phyloP scores from a whole-genome alignment of 2,329 filamentous ascomycete genomes.

The Fusarium drepaniforme region DNA sequence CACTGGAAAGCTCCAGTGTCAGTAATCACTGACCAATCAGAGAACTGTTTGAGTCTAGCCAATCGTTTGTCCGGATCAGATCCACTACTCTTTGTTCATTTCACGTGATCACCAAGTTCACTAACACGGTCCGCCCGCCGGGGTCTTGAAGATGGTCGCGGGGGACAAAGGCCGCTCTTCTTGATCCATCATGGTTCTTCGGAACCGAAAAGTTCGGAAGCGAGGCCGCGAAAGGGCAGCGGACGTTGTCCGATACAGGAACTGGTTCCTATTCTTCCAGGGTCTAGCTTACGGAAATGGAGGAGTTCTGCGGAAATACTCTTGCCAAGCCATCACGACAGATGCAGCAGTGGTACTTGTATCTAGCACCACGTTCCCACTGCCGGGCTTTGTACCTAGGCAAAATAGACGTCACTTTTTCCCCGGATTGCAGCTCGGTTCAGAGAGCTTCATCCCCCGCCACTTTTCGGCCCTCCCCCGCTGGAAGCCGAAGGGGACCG shows the following conservation, averaged over 20 bases:
- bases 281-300: neutral
- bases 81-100: neutral
- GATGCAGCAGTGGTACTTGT: neutral
- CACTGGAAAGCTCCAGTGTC: slow-evolving; percentile 24
- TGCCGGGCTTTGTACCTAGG: slow-evolving; percentile 12
- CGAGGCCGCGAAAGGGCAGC: neutral
- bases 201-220: slow-evolving; percentile 9
- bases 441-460: slow-evolving; percentile 31
- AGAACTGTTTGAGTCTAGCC: neutral
- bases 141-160: slow-evolving; percentile 31
- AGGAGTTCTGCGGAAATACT: neutral
- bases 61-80: slow-evolving; percentile 11
- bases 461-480: slow-evolving; percentile 45
- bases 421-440: slow-evolving; percentile 41
- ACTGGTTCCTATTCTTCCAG: neutral
- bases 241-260: neutral
- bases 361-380: neutral
- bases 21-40: slow-evolving; percentile 42
- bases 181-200: slow-evolving; percentile 1
- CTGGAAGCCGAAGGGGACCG: slow-evolving; percentile 56
- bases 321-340: neutral
- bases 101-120: slow-evolving; percentile 21
- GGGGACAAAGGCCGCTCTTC: slow-evolving; percentile 30
- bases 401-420: slow-evolving; percentile 30
- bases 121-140: neutral